Evolutionary conservation across 306 rosid species (phyloP).

Genomic region (Medicago ruthenica): DNA sequence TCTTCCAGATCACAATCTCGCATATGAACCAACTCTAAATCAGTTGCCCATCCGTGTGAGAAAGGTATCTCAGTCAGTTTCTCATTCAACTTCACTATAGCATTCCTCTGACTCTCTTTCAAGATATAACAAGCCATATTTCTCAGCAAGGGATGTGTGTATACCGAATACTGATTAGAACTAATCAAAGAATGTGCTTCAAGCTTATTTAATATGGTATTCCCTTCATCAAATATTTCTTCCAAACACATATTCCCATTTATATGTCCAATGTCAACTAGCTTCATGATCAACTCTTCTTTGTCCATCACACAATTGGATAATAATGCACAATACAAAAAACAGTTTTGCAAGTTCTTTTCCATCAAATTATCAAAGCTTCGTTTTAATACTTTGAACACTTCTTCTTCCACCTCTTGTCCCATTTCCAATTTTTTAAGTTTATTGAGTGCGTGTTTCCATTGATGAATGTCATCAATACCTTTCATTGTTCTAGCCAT

Average conservation of each 20-base stretch:
- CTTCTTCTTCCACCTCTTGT: conserved; percentile 26
- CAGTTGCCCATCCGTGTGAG: not conserved
- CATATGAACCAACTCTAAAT: conserved; percentile 9
- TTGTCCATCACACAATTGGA: too few species aligned
- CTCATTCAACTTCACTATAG: not conserved
- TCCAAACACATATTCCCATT: conserved; percentile 13
- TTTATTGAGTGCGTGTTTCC: conserved; percentile 12
- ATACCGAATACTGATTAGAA: not conserved
- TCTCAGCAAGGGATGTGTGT: not conserved
- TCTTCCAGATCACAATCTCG: accelerated
- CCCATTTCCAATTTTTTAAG: not conserved
- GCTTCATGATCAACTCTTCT: not conserved
- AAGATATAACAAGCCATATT: conserved; percentile 14
- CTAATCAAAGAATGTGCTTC: not conserved
- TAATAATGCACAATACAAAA: conserved; percentile 36
- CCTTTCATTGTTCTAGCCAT: too few species aligned
- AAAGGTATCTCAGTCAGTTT: not conserved
- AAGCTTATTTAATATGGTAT: not conserved
- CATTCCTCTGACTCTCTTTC: not conserved
- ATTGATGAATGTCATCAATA: not conserved
- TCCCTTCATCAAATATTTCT: not conserved
- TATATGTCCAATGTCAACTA: conserved; percentile 4
- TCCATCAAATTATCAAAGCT: conserved; percentile 38
- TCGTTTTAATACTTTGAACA: conserved; percentile 23
- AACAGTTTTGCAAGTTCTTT: not conserved